These are phyloP conservation scores for Fusarium dlaminii DNA, from an alignment of 2,329 filamentous ascomycete species.

Conservation along the genomic window DNA sequence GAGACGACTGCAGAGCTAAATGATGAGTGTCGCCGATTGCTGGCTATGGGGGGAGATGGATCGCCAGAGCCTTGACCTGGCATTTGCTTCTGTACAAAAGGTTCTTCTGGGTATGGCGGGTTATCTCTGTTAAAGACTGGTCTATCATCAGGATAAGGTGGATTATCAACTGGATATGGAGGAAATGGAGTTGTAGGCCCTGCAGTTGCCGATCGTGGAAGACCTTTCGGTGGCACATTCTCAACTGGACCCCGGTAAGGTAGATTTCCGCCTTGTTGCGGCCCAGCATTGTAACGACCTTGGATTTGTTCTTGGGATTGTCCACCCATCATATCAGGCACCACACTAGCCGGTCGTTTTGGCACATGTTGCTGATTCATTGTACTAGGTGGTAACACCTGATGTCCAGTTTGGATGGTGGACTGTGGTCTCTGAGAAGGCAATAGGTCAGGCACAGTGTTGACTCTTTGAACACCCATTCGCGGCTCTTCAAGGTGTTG, in stretches of 20 bases:
- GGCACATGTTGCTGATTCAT: constrained; percentile 18
- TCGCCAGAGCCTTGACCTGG: background rate
- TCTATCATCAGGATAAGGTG: constrained; percentile 21
- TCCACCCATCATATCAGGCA: constrained; percentile 34
- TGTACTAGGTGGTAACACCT: background rate
- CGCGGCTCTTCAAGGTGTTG: constrained; percentile 33
- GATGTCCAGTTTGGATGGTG: constrained; percentile 7
- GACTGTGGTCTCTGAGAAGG: constrained; percentile 32
- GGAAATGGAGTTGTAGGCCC: constrained; percentile 26
- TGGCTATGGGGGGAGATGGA: background rate
- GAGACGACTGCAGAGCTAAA: constrained; percentile 41
- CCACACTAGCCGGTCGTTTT: constrained; percentile 31
- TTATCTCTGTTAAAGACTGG: background rate
- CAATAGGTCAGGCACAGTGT: constrained; percentile 35
- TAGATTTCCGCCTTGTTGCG: constrained; percentile 10
- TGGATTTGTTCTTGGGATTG: background rate
- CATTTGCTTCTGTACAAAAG: background rate
- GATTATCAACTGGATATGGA: constrained; percentile 30
- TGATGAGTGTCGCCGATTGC: constrained; percentile 41
- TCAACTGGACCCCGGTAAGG: constrained; percentile 29
- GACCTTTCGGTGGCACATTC: constrained; percentile 20
- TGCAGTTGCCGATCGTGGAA: constrained; percentile 28
- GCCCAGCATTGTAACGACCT: background rate
- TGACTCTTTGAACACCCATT: constrained; percentile 35
- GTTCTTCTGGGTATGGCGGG: constrained; percentile 27